phyloP scores from a whole-genome alignment of 306 rosid species.

The Quercus suber region DNA sequence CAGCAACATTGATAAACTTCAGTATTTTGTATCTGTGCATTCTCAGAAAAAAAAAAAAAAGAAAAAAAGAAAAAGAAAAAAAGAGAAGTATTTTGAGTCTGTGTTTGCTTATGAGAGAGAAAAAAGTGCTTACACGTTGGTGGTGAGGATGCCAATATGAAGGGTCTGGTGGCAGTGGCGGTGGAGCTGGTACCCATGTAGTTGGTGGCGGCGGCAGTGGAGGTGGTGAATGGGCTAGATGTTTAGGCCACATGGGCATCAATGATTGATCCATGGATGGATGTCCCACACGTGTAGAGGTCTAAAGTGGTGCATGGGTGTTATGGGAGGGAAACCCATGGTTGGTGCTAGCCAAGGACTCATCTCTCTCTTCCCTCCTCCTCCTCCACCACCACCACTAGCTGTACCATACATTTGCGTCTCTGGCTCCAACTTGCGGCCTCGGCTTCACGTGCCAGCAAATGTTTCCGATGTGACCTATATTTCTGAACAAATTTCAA shows the following conservation, averaged over 20 bases:
- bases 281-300: constrained; percentile 97
- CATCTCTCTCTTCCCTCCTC: constrained; percentile 42
- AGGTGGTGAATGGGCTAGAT: constrained; percentile 34
- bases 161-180: constrained; percentile 46
- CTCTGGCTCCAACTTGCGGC: constrained; percentile 89
- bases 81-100: too few relatives aligned
- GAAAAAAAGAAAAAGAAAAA: too few relatives aligned
- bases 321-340: constrained; percentile 66
- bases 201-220: constrained; percentile 24
- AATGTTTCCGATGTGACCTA: constrained; percentile 85
- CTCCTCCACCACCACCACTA: constrained; percentile 1
- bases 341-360: constrained; percentile 63
- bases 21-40: not conserved
- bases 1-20: not conserved
- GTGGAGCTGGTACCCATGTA: constrained; percentile 37
- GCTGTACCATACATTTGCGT: constrained; percentile 47
- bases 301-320: constrained; percentile 58
- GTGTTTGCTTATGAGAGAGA: too few relatives aligned
- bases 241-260: constrained; percentile 66
- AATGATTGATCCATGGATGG: constrained; percentile 64
- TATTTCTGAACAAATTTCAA: constrained; percentile 58
- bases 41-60: not conserved
- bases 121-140: constrained; percentile 41
- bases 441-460: constrained; percentile 91
- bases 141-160: constrained; percentile 61